These are phyloP conservation scores for Colletotrichum sp. DNA, from an alignment of 2,329 filamentous ascomycete species.

Conservation along the genomic window DNA sequence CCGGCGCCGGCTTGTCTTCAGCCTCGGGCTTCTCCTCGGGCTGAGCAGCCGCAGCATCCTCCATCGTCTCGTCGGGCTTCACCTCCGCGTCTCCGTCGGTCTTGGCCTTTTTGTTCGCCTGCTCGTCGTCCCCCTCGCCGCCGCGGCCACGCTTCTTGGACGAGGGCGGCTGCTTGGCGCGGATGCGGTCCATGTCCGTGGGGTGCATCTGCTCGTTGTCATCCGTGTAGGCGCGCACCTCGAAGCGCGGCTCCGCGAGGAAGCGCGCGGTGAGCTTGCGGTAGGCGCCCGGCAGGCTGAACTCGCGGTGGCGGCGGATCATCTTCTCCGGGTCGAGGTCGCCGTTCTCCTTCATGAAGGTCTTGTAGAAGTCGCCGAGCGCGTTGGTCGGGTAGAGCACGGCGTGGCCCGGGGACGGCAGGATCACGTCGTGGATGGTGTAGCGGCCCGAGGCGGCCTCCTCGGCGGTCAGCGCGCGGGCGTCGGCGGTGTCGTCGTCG, in stretches of 20 bases:
- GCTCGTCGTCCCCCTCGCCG: conserved; percentile 23
- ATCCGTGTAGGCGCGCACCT: conserved; percentile 72
- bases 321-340: conserved; percentile 83
- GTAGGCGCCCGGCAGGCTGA: conserved; percentile 88
- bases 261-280: conserved; percentile 82
- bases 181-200: conserved; percentile 80
- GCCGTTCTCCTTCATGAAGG: conserved; percentile 87
- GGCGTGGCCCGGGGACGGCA: conserved; percentile 92
- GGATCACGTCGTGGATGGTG: conserved; percentile 84
- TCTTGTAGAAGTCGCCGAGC: conserved; percentile 81
- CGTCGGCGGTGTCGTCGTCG: conserved; percentile 57
- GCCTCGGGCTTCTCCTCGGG: background rate
- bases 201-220: conserved; percentile 85
- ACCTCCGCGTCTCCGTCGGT: background rate
- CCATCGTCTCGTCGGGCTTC: conserved; percentile 1
- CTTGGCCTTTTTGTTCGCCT: conserved; percentile 26
- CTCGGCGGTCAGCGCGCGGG: conserved; percentile 75
- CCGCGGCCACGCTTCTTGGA: conserved; percentile 8
- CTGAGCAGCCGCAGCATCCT: background rate
- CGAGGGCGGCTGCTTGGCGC: conserved; percentile 38
- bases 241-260: conserved; percentile 63
- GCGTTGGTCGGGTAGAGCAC: conserved; percentile 85
- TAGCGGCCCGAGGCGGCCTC: conserved; percentile 80
- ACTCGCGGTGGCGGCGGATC: conserved; percentile 84
- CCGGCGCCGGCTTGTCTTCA: conserved; percentile 20